These are phyloP conservation scores for Tagetes erecta DNA, from an alignment of 129 eudicot species.

Conservation along the genomic window DNA sequence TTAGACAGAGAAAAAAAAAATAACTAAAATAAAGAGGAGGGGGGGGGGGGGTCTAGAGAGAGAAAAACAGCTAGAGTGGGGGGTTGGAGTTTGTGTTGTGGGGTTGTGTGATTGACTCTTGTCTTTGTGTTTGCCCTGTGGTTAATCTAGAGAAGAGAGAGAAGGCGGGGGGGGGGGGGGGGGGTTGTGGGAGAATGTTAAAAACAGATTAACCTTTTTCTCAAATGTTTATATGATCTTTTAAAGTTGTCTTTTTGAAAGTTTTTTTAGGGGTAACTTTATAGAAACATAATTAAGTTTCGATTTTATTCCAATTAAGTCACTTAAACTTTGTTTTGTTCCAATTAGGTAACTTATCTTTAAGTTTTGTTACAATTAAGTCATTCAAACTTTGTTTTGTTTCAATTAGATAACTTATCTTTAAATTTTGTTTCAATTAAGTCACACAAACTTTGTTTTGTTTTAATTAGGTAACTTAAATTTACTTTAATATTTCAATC, in stretches of 20 bases:
- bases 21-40: slow-evolving; percentile 2
- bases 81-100: slow-evolving; percentile 55
- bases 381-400: no score
- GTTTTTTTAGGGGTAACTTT: no score
- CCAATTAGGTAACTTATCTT: no score
- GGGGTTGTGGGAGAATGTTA: slow-evolving; percentile 28
- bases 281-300: no score
- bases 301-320: no score
- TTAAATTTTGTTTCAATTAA: no score
- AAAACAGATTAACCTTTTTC: slow-evolving; percentile 15
- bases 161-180: slow-evolving; percentile 7
- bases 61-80: slow-evolving; percentile 43
- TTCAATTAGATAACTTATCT: no score
- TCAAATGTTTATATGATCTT: background rate
- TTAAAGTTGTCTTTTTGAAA: background rate
- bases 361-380: no score
- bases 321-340: no score
- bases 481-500: no score
- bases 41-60: slow-evolving; percentile 42
- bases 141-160: slow-evolving; percentile 27
- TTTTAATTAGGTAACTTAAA: no score
- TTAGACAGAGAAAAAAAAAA: slow-evolving; percentile 29
- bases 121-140: slow-evolving; percentile 41
- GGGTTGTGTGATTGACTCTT: slow-evolving; percentile 50
- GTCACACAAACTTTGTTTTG: no score